Base-by-base conservation (phyloP, 345 rosid genomes). In the Balakata baccata region DNA sequence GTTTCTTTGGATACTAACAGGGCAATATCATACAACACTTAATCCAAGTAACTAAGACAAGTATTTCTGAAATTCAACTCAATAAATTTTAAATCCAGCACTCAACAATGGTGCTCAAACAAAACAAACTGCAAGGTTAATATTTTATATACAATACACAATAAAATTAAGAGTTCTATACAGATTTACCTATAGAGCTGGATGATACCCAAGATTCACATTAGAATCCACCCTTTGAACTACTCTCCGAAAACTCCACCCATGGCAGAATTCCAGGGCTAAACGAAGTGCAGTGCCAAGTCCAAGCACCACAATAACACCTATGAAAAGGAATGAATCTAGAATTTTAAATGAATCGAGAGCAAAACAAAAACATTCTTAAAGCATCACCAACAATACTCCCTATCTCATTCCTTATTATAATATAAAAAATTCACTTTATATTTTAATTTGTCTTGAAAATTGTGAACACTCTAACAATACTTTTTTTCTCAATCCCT, bases 261-360 rank as follows among this genome's bases (percentile, higher is more conserved):
- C 97, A 18, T 83, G 90, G 85, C 88, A 91, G 83, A 91, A 90
- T 77, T 94, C 97, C 52, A 94, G 71, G 39, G 89, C 86, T 63
- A 94, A 87, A 71, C 97, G 82, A 52, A 94, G 82, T 1, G 94
- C 93, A 6, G 98, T 91, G 81, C 97, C 97, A 62, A 94, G 86
- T 13, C 98, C 98, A n/a, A 94, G 90, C 81, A 94, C 91, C 23
- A 91, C 90, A 70, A 94, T 89, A 45, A 94, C 93, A 79, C 97
- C 98, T 92, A 85, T 25, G 69, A 38, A 39, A 74, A 43, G 34
- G 34, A 46, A n/a, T 13, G 7, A 17, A 64, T 43, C 16, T 43
- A 14, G 11, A 37, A 41, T 34, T 23, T 5, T 59, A n/a, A 29
- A 10, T 11, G 41, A 63, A 63, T 63, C 47, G 47, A 63, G 25